Evolutionary conservation across 2,329 filamentous ascomycete species (phyloP), one percentile per base, ranked within the genome.

Genomic region (Calonectria ilicicola): DNA sequence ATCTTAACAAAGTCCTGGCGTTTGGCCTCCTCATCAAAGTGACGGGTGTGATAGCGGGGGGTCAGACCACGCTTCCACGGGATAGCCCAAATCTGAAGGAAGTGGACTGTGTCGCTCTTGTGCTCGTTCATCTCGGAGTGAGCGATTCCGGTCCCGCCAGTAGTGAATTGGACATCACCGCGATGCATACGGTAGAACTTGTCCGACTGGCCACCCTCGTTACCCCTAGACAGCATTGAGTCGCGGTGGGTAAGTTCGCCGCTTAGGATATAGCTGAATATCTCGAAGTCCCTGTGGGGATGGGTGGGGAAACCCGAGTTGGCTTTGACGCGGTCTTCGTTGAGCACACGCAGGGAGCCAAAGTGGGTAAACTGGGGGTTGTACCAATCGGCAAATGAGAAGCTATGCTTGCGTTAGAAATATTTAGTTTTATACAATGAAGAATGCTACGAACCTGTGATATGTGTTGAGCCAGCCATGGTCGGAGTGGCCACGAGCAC

Each of bases 401-500:
- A 97, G 7, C 38, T 40, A 14, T 40, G 15, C 12, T 40, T 12
- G 38, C 38, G 15, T 40, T 14, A 40, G 38, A 14, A 40, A 3
- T 9, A 40, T 40, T n/a, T n/a, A 12, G 38, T 40, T 40, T 12
- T 14, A 40, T 12, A 40, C 38, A 4, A 4, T 5, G 12, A 40
- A 40, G 3, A 40, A 17, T 40, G 10, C 38, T 14, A 40, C 15
- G 1, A 14, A 97, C 75, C 93, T 94, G 86, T 97, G 95, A 85
- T 94, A 97, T 9, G 93, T 93, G 85, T 96, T 93, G 14, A 98
- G 90, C 95, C 95, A 98, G 83, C 93, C 94, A 83, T 97, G 94
- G 82, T 97, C 91, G 42, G 91, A 90, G 83, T 96, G 93, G 38
- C 95, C 95, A 64, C 95, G 90, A 53, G 90, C 87, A 72, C 88